Percentiles rank a stretch among this genome's conserved stretches.
Conservation (phyloP, 805 yeast genomes). For the Candida koratica region DNA sequence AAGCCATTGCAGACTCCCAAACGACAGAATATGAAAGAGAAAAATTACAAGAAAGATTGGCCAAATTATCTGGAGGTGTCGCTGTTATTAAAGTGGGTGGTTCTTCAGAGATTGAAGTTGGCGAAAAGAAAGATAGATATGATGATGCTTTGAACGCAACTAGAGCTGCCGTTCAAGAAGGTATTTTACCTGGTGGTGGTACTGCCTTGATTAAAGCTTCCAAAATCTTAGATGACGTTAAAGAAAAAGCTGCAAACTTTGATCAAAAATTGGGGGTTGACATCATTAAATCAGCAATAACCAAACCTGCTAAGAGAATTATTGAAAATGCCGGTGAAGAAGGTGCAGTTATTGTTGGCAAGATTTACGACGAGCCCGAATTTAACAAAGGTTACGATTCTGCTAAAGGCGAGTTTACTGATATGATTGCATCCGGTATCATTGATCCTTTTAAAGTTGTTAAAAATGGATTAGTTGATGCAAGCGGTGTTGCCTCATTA, state of each 20-base stretch:
- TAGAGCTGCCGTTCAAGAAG: slow-evolving; percentile 98
- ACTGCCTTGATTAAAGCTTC: slow-evolving; percentile 95
- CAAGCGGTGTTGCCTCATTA: slow-evolving; percentile 95
- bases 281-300: slow-evolving; percentile 86
- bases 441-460: slow-evolving; percentile 98
- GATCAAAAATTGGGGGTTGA: slow-evolving; percentile 96
- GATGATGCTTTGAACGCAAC: slow-evolving; percentile 98
- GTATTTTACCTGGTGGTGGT: slow-evolving; percentile 99
- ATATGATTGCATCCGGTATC: slow-evolving; percentile 95
- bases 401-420: slow-evolving; percentile 87
- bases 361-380: slow-evolving; percentile 62
- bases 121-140: slow-evolving; percentile 98
- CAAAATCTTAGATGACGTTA: slow-evolving; percentile 61
- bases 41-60: slow-evolving; percentile 94
- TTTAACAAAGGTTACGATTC: slow-evolving; percentile 92
- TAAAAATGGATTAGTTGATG: slow-evolving; percentile 91
- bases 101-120: slow-evolving; percentile 93
- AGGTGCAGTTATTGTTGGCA: slow-evolving; percentile 94
- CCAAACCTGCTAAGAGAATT: slow-evolving; percentile 93
- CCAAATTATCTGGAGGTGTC: slow-evolving; percentile 96
- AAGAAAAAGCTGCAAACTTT: slow-evolving; percentile 69
- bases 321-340: slow-evolving; percentile 97
- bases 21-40: slow-evolving; percentile 92
- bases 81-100: slow-evolving; percentile 98
- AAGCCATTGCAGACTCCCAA: slow-evolving; percentile 65